A percentile compares a stretch with the other conserved stretches of the same genome.
phyloP scores from a whole-genome alignment of 257 asterid genomes.

The Nicotiana undulata region DNA sequence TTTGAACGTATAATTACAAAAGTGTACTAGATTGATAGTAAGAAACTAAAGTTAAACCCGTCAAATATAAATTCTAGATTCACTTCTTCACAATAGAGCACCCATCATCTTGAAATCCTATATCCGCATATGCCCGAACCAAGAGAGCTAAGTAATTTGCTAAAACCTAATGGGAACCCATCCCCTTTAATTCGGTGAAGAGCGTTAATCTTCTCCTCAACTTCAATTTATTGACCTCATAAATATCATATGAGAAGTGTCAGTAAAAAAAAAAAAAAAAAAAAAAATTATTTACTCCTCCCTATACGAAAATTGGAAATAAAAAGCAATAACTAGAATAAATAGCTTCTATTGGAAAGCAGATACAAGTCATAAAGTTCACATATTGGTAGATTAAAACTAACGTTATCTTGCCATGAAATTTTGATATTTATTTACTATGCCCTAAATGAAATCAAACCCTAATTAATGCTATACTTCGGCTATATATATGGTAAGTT shows the following conservation, averaged over 20 bases:
- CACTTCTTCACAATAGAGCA: too few species aligned
- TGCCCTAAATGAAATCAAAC: too few species aligned
- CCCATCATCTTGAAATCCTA: too few species aligned
- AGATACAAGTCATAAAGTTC: neutral
- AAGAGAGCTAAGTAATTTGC: too few species aligned
- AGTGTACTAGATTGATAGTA: too few species aligned
- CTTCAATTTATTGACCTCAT: conserved; percentile 14
- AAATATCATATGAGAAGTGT: conserved; percentile 18
- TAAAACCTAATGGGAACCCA: conserved; percentile 21
- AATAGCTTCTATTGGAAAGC: neutral
- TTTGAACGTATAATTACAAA: too few species aligned
- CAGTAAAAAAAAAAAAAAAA: too few species aligned
- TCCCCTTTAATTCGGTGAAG: conserved; percentile 8
- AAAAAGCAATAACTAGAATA: neutral
- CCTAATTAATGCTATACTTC: too few species aligned
- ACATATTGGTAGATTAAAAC: neutral
- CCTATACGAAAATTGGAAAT: neutral
- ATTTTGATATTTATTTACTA: neutral
- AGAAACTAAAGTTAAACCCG: too few species aligned
- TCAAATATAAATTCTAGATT: too few species aligned
- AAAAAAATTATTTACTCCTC: neutral
- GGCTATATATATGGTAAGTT: too few species aligned
- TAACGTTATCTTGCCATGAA: neutral
- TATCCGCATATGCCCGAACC: too few species aligned
- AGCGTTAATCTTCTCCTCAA: neutral